Evolutionary conservation across 208 protist species (phyloP).

Genomic region (Phytomonas sp.): DNA sequence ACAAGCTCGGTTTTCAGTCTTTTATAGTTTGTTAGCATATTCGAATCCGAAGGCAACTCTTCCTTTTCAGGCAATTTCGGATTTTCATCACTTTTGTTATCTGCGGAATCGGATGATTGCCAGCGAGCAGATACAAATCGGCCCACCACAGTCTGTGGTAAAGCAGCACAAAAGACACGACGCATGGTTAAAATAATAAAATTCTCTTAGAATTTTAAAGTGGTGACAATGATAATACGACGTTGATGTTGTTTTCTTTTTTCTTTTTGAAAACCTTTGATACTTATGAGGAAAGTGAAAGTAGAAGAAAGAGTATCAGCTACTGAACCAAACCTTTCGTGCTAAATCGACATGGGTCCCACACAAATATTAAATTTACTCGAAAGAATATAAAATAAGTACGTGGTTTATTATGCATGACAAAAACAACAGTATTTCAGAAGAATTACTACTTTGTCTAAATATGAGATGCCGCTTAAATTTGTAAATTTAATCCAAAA

Average conservation of each 20-base stretch:
- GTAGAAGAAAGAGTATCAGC: slow-evolving; percentile 5
- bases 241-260: slow-evolving; percentile 1
- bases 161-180: not conserved
- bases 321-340: not conserved
- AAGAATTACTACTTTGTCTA: slow-evolving; percentile 1
- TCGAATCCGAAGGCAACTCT: not conserved
- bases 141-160: slow-evolving; percentile 3
- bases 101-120: slow-evolving; percentile 2
- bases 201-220: not conserved
- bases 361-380: slow-evolving; percentile 3
- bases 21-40: slow-evolving; percentile 14
- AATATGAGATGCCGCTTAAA: not conserved
- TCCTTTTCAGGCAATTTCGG: not conserved
- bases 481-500: not conserved
- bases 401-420: not conserved
- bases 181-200: slow-evolving; percentile 4
- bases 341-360: not conserved
- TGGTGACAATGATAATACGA: not conserved
- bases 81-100: not conserved
- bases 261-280: slow-evolving; percentile 4
- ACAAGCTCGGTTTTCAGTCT: slow-evolving; percentile 11
- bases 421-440: not conserved
- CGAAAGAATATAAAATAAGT: not conserved
- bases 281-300: not conserved
- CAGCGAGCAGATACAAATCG: not conserved